Percentiles rank a stretch among this genome's conserved stretches.
Conservation (phyloP, 73 alveolate species). For the Symbiodinium natans region DNA sequence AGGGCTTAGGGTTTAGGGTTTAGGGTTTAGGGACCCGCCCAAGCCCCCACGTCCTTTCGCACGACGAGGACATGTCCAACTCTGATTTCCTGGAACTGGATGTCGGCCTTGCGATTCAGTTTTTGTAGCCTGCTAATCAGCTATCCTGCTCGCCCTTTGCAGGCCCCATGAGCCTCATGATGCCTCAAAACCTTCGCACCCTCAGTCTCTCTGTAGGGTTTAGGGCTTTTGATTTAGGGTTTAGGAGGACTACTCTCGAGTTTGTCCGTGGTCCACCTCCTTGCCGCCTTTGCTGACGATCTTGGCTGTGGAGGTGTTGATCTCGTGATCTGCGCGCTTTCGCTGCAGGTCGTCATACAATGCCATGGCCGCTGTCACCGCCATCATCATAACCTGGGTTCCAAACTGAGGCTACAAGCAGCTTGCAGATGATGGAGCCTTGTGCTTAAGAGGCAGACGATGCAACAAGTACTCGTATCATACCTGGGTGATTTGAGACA, state of each 20-base stretch:
- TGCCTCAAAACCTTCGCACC: too few species aligned
- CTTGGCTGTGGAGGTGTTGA: conserved; percentile 48
- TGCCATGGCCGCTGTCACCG: conserved; percentile 73
- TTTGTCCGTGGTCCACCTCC: neutral
- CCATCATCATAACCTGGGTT: conserved; percentile 81
- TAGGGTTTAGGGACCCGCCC: too few species aligned
- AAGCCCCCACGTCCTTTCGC: too few species aligned
- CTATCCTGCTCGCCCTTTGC: too few species aligned
- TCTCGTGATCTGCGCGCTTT: conserved; percentile 7
- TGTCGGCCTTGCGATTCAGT: too few species aligned
- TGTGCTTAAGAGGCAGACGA: neutral
- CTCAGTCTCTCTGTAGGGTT: too few species aligned
- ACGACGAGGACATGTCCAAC: conserved; percentile 2
- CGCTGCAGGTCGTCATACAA: conserved; percentile 77
- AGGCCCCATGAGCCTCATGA: too few species aligned
- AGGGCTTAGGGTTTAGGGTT: too few species aligned
- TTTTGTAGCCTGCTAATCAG: too few species aligned
- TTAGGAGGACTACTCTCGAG: too few species aligned
- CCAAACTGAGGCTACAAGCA: too few species aligned
- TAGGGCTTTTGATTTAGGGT: too few species aligned
- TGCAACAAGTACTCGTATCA: neutral
- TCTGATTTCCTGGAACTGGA: neutral
- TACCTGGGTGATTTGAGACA: neutral
- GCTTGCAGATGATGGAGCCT: neutral
- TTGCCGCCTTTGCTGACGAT: neutral